Evolutionary conservation across 2,329 filamentous ascomycete genomes (phyloP).

Genomic region (Simplicillium aogashimaense): DNA sequence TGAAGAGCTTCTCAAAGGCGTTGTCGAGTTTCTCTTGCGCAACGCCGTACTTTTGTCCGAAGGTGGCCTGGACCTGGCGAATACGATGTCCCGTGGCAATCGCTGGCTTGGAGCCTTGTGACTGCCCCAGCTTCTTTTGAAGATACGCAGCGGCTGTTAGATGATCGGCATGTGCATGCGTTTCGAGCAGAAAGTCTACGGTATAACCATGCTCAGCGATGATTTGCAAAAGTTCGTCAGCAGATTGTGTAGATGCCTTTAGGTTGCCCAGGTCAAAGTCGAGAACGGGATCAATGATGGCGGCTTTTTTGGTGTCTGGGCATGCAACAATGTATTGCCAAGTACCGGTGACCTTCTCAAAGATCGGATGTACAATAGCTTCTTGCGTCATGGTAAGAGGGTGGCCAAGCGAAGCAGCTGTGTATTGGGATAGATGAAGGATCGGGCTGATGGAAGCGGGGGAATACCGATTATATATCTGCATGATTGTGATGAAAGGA

Average conservation of each 20-base stretch:
- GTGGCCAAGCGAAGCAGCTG: too few relatives aligned
- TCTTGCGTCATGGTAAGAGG: background rate
- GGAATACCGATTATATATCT: too few relatives aligned
- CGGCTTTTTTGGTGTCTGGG: constrained; percentile 32
- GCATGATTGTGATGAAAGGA: too few relatives aligned
- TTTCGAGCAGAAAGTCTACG: constrained; percentile 47
- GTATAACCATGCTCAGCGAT: constrained; percentile 34
- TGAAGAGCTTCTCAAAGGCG: constrained; percentile 42
- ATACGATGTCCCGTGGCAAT: too few relatives aligned
- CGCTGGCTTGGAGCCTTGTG: constrained; percentile 23
- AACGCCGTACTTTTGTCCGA: constrained; percentile 38
- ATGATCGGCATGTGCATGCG: constrained; percentile 53
- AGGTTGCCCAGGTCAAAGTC: constrained; percentile 36
- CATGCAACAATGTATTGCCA: constrained; percentile 54
- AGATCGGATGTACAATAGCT: constrained; percentile 22
- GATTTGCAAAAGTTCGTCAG: constrained; percentile 38
- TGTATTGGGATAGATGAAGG: too few relatives aligned
- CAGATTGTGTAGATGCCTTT: constrained; percentile 31
- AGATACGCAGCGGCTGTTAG: constrained; percentile 50
- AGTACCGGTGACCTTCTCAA: constrained; percentile 33
- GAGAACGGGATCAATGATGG: constrained; percentile 53
- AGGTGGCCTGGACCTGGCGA: constrained; percentile 40
- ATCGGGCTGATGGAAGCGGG: too few relatives aligned
- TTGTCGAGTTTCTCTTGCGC: constrained; percentile 26
- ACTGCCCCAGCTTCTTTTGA: constrained; percentile 28